Evolutionary conservation across 2,329 filamentous ascomycete species (phyloP), one percentile per base, ranked within the genome.

Genomic region (Fusarium robinianum): DNA sequence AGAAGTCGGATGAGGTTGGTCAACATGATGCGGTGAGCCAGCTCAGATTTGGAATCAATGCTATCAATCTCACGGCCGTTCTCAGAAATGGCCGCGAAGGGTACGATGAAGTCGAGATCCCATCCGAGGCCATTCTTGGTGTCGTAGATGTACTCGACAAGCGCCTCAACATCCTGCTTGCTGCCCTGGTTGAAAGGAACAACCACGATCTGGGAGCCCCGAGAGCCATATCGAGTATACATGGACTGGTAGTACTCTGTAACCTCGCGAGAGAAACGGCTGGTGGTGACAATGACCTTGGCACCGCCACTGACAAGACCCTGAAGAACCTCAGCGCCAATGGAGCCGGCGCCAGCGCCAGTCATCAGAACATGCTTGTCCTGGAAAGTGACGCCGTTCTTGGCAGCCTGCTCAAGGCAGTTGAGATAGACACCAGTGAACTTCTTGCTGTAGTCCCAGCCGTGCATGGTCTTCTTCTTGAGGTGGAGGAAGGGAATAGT

Each of bases 371-470:
- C 92, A 65, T 97, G 89, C 78, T 96, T 97, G 73, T 88, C 90
- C 67, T 90, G 82, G 77, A 95, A 99, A 32, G 85, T 94, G 47
- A 99, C 84, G 68, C 94, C 94, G 42, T 83, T 78, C 63, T 84
- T 87, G 55, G 94, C 94, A 55, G 91, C 90, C 53, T 91, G 82
- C 73, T 96, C 91, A 21, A 99, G 74, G 51, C 90, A 90, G 67
- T 96, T 90, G 22, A 99, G 82, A 68, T 99, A 99, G 59, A 91
- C 72, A 44, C 89, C 88, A 16, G 94, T 97, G 45, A 99, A 81
- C 76, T 95, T 96, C 81, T 97, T 99, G 83, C 90, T 97, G 77
- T 97, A 99, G 65, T 97, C 91, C 94, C 94, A 99, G 50, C 92
- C 92, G 63, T 96, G 87, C 51, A 91, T 83, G 40, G 88, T 84